These are phyloP conservation scores for Ascomycota sp. DNA, from an alignment of 2,329 filamentous ascomycete species.

Conservation along the genomic window DNA sequence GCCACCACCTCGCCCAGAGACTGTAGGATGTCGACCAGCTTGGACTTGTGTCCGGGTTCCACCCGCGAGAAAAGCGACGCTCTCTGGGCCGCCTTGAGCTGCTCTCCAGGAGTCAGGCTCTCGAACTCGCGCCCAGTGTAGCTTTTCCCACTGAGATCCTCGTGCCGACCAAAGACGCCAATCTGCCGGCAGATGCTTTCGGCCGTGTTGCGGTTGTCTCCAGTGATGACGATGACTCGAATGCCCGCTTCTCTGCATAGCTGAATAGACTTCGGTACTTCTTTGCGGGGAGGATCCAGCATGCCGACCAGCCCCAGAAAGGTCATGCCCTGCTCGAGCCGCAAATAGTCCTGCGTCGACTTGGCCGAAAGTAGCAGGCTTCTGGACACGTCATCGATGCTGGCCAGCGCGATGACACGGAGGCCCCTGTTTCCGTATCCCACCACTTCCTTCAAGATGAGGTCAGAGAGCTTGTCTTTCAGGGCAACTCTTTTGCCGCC, in stretches of 20 bases:
- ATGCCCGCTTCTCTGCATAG: constrained; percentile 88
- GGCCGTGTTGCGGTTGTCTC: constrained; percentile 91
- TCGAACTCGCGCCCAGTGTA: constrained; percentile 93
- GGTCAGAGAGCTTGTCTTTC: constrained; percentile 40
- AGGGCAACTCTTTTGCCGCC: constrained; percentile 58
- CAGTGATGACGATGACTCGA: constrained; percentile 90
- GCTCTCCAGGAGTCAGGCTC: constrained; percentile 51
- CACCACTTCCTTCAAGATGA: constrained; percentile 59
- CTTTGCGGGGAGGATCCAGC: constrained; percentile 85
- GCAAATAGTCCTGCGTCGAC: constrained; percentile 59
- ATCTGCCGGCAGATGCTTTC: constrained; percentile 96
- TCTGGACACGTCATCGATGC: constrained; percentile 49
- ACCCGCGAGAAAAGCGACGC: constrained; percentile 90
- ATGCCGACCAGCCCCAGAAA: constrained; percentile 84
- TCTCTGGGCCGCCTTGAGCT: constrained; percentile 61
- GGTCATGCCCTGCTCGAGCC: constrained; percentile 85
- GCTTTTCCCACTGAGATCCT: constrained; percentile 77
- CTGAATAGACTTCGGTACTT: constrained; percentile 65
- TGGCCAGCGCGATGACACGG: constrained; percentile 82
- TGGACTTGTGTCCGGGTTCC: constrained; percentile 91
- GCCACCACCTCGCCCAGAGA: constrained; percentile 83
- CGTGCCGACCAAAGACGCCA: constrained; percentile 63
- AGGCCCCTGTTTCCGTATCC: constrained; percentile 83
- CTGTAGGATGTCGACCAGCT: constrained; percentile 87
- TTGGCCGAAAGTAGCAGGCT: constrained; percentile 57